These are phyloP conservation scores for Pythium apleroticum DNA, from an alignment of 352 stramenopile species.

Conservation along the genomic window DNA sequence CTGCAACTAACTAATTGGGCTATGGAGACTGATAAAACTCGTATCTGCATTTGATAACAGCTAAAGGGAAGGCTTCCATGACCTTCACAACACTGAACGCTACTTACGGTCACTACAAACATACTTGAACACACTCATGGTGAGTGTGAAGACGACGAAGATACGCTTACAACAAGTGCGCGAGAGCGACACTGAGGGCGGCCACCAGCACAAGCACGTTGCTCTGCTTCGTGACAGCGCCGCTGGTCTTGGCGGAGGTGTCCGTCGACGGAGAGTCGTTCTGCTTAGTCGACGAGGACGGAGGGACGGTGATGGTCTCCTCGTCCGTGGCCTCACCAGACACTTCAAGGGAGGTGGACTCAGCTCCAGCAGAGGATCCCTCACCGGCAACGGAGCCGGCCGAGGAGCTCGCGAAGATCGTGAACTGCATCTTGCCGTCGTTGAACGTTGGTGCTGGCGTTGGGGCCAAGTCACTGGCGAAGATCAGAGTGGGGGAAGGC, in stretches of 20 bases:
- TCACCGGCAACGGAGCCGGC: background rate
- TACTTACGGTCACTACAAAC: background rate
- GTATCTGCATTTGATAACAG: background rate
- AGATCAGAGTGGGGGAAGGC: constrained; percentile 3
- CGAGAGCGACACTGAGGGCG: constrained; percentile 3
- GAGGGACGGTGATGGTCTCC: background rate
- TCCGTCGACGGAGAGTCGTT: constrained; percentile 7
- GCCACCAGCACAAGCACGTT: constrained; percentile 10
- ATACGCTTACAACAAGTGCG: constrained; percentile 11
- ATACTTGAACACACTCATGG: background rate
- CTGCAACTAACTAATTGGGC: too few species aligned
- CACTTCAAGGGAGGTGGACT: background rate
- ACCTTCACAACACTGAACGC: background rate
- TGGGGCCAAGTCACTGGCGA: background rate
- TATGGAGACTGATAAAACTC: background rate
- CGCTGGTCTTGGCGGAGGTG: constrained; percentile 8
- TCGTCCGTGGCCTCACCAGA: background rate
- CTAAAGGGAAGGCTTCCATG: background rate
- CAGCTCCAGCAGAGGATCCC: background rate
- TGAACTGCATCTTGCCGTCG: background rate
- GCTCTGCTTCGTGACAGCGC: constrained; percentile 6
- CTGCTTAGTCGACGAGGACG: background rate
- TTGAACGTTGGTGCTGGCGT: constrained; percentile 10
- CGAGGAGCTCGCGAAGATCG: background rate
- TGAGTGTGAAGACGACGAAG: background rate